A percentile compares a stretch with the other conserved stretches of the same genome.
Evolutionary conservation across 176 grass and related monocot genomes (phyloP).

Genomic region (Triticum dicoccoides): DNA sequence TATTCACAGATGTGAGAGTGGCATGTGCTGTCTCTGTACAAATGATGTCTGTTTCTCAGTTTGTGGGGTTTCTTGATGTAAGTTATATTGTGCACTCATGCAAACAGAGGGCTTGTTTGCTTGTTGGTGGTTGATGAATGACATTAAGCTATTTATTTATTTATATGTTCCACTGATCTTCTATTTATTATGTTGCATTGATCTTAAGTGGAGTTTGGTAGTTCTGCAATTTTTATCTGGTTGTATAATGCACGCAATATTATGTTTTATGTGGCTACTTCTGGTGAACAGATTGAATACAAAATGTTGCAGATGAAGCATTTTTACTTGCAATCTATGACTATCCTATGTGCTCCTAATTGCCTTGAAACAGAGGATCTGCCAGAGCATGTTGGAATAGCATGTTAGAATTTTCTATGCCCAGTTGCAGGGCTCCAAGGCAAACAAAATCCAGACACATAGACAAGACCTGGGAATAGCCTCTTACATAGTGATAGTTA

Average conservation of each 20-base stretch:
- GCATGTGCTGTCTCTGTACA: slow-evolving; percentile 14
- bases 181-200: background rate
- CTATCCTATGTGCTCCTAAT: no score
- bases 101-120: slow-evolving; percentile 19
- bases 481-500: no score
- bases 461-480: no score
- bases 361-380: no score
- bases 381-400: no score
- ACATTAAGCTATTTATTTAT: slow-evolving; percentile 25
- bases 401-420: no score
- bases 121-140: slow-evolving; percentile 36
- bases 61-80: slow-evolving; percentile 31
- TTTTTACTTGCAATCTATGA: no score
- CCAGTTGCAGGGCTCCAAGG: no score
- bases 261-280: no score
- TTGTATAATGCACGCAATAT: background rate
- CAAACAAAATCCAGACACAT: no score
- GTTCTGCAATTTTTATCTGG: background rate
- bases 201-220: background rate
- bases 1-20: slow-evolving; percentile 26
- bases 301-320: no score
- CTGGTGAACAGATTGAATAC: no score
- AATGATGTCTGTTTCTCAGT: slow-evolving; percentile 16
- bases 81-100: slow-evolving; percentile 1
- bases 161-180: background rate